Percentiles rank a stretch among this genome's conserved stretches.
Conservation (phyloP, 2,329 filamentous ascomycete species). For the Chalaropsis thielavioides region DNA sequence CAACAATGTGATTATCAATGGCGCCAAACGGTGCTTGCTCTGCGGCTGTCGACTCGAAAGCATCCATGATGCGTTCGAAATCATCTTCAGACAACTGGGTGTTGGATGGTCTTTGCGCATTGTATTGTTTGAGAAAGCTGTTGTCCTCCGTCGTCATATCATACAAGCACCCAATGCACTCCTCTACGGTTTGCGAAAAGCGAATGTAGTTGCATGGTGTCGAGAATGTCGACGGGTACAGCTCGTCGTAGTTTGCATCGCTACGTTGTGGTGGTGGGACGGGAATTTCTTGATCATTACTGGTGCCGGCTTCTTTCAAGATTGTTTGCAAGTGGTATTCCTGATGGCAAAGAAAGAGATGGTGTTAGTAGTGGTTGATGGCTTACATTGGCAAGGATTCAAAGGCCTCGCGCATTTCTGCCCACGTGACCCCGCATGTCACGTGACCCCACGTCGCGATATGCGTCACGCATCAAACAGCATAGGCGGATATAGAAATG, state of each 20-base stretch:
- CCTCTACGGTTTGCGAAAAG: conserved; percentile 95
- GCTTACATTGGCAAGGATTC: background rate
- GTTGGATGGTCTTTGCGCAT: conserved; percentile 52
- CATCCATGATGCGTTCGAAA: conserved; percentile 87
- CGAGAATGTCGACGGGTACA: conserved; percentile 67
- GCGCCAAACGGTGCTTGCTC: conserved; percentile 77
- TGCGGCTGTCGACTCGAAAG: conserved; percentile 78
- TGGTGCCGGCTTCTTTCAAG: conserved; percentile 40
- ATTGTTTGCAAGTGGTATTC: conserved; percentile 93
- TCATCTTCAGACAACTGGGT: conserved; percentile 70
- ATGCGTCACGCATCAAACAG: conserved; percentile 18
- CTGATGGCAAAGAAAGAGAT: conserved; percentile 31
- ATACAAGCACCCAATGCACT: conserved; percentile 80
- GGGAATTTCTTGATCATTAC: conserved; percentile 47
- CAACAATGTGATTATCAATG: conserved; percentile 74
- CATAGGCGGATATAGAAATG: background rate
- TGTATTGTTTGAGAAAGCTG: conserved; percentile 68
- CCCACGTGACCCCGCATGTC: conserved; percentile 37
- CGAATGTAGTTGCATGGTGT: conserved; percentile 90
- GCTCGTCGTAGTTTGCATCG: conserved; percentile 67
- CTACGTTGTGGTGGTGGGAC: conserved; percentile 51
- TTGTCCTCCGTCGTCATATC: conserved; percentile 90
- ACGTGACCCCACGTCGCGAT: conserved; percentile 33
- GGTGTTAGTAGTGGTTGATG: background rate
- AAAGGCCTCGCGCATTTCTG: background rate